Percentiles rank a stretch among this genome's conserved stretches.
These are phyloP conservation scores for Aspergillus melleus DNA, from an alignment of 2,329 filamentous ascomycete species.

Conservation along the genomic window DNA sequence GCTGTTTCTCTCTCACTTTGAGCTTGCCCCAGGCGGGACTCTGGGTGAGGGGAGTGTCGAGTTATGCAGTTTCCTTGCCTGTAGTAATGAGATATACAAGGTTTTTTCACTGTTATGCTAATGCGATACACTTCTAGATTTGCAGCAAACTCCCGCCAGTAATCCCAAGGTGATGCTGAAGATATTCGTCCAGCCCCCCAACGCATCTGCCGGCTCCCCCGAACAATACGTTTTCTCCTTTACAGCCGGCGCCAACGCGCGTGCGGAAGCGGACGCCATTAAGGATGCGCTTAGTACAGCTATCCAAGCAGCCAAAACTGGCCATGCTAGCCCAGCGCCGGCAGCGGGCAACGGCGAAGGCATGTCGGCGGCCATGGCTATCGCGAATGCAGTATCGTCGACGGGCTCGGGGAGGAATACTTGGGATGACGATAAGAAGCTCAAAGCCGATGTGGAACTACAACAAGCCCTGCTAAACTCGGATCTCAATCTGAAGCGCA, in stretches of 20 bases:
- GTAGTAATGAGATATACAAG: background rate
- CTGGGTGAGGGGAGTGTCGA: background rate
- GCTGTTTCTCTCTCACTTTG: background rate
- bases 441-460: constrained; percentile 76
- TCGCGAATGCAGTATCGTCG: constrained; percentile 67
- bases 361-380: constrained; percentile 71
- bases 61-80: background rate
- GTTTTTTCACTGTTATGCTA: background rate
- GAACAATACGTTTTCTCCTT: constrained; percentile 85
- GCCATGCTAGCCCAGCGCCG: constrained; percentile 37
- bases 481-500: constrained; percentile 72
- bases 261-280: constrained; percentile 79
- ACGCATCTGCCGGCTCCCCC: constrained; percentile 41
- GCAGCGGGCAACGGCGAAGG: constrained; percentile 41
- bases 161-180: constrained; percentile 90
- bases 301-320: constrained; percentile 68
- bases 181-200: constrained; percentile 72
- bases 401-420: constrained; percentile 51
- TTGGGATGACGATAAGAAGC: constrained; percentile 77
- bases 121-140: constrained; percentile 55
- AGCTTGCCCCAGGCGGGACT: background rate
- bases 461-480: constrained; percentile 87
- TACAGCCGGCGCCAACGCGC: constrained; percentile 72
- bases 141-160: constrained; percentile 91
- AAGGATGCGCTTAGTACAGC: constrained; percentile 77